phyloP scores from a whole-genome alignment of 495 filamentous ascomycete genomes.

The Penicillium cataractarum region DNA sequence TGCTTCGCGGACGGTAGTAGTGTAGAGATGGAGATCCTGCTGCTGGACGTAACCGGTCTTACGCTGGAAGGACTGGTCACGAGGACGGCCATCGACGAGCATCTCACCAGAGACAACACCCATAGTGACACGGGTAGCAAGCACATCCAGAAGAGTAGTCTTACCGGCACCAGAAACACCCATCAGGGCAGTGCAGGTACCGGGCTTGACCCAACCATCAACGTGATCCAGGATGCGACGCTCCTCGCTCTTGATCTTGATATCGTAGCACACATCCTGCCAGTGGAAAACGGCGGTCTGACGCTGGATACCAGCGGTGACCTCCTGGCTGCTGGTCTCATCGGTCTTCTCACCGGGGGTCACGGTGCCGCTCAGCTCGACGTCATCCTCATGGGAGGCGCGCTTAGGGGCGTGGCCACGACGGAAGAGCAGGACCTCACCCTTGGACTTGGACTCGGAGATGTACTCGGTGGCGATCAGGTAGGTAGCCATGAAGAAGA shows the following conservation, averaged over 20 bases:
- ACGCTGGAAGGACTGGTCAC: constrained; percentile 80
- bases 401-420: constrained; percentile 41
- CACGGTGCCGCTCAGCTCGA: constrained; percentile 36
- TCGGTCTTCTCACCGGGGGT: constrained; percentile 45
- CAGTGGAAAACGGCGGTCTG: constrained; percentile 75
- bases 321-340: constrained; percentile 35
- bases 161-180: constrained; percentile 62
- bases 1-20: constrained; percentile 81
- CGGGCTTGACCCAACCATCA: constrained; percentile 68
- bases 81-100: constrained; percentile 52
- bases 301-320: constrained; percentile 56
- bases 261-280: constrained; percentile 76
- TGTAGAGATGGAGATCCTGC: constrained; percentile 85
- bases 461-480: constrained; percentile 51
- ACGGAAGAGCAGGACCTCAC: constrained; percentile 57
- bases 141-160: constrained; percentile 54
- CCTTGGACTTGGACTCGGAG: constrained; percentile 53
- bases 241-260: constrained; percentile 62
- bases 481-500: constrained; percentile 60
- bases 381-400: constrained; percentile 28
- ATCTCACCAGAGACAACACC: constrained; percentile 57
- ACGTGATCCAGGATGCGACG: constrained; percentile 65
- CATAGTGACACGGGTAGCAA: constrained; percentile 50
- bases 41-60: constrained; percentile 97
- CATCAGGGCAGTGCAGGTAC: constrained; percentile 67